Percentiles rank a stretch among this genome's conserved stretches.
phyloP scores from a whole-genome alignment of 2,329 filamentous ascomycete genomes.

The Hypoxylon sp. region DNA sequence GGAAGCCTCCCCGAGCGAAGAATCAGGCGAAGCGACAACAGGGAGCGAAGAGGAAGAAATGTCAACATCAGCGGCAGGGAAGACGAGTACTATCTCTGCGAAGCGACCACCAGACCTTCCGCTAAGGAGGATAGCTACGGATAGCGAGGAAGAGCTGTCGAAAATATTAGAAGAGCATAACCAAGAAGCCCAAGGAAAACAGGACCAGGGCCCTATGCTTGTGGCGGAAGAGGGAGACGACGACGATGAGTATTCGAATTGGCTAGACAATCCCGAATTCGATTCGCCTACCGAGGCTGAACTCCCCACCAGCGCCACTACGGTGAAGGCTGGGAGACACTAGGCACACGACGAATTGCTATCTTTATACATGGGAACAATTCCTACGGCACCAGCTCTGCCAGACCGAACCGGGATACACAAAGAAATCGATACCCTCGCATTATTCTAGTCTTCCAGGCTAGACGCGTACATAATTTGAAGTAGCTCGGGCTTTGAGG shows the following conservation, averaged over 20 bases:
- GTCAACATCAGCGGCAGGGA: background rate
- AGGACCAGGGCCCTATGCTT: background rate
- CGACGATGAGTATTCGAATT: conserved; percentile 45
- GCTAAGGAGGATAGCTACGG: conserved; percentile 1
- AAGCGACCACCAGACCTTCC: conserved; percentile 18
- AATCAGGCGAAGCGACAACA: conserved; percentile 12
- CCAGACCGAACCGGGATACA: background rate
- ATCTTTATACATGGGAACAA: background rate
- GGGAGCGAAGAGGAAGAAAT: background rate
- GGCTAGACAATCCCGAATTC: conserved; percentile 44
- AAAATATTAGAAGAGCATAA: background rate
- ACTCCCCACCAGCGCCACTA: background rate
- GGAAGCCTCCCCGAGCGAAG: conserved; percentile 23
- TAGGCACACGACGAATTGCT: background rate
- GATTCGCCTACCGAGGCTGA: conserved; percentile 19
- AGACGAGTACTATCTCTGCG: background rate
- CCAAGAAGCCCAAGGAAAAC: background rate
- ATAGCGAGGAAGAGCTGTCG: background rate
- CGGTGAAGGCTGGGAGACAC: background rate
- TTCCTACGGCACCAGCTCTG: background rate
- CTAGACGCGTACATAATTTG: background rate
- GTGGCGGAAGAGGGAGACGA: conserved; percentile 30
- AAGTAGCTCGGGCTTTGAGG: background rate
- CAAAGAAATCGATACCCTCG: background rate
- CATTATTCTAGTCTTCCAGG: background rate